Base-by-base conservation (phyloP, 2,329 filamentous ascomycete species). In the Xylogone sp. region DNA sequence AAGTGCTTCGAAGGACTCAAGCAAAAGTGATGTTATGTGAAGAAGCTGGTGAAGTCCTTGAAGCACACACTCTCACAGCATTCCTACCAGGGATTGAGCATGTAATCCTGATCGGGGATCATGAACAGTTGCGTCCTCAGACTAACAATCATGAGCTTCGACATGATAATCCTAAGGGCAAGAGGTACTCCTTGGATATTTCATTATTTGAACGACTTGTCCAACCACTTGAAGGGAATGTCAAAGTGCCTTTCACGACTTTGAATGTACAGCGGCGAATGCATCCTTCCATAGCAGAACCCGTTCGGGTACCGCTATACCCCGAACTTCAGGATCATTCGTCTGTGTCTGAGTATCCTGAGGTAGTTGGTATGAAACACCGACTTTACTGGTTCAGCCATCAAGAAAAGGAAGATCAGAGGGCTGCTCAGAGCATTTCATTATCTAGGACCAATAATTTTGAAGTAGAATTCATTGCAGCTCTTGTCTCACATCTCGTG, bases 361-460 rank as follows among this genome's bases (percentile, higher is more conserved):
- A 74, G 13, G 77, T 86, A 0, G 61, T 71, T 0, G 82, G 83
- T 0, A 75, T 87, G 71, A 68, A 66, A 2, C 60, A 72, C 1
- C 71, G 76, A 3, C 55, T 86, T 0, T 86, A 81, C 54, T 88
- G 83, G 84, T 61, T 87, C 0, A 68, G 86, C n/a, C 83, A 88
- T 53, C 57, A 67, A 0, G 56, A 79, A 0, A 57, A 65, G 0
- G 82, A 86, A 60, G 65, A 67, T 20, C 79, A 69, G 1, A 83
- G 80, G 0, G 72, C 74, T 46, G 73, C 72, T 9, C 85, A 87
- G 49, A 49, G 60, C 0, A 82, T 73, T 60, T 0, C 82, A 78
- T 0, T 86, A 86, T 55, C 64, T 74, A 0, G 80, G 79, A 0
- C 82, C 84, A 86, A 87, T 51, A 51, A 60, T 0, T 84, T 73